Evolutionary conservation across 257 asterid species (phyloP).

Genomic region (Solanum medicagineum): DNA sequence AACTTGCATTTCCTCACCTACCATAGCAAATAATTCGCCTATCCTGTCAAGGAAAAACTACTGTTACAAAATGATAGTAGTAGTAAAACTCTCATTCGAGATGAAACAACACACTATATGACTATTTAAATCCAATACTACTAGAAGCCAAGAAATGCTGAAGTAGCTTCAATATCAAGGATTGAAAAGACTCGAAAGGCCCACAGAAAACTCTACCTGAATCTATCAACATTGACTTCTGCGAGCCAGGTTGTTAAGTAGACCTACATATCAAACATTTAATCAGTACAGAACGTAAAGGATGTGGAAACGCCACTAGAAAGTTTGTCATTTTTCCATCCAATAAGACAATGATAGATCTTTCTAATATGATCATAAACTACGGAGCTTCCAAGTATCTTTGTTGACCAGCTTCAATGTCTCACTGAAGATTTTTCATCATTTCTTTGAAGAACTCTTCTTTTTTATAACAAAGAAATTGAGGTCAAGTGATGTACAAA

Average conservation of each 20-base stretch:
- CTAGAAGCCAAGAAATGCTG: background rate
- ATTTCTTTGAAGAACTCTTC: background rate
- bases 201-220: constrained; percentile 29
- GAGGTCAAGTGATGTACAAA: background rate
- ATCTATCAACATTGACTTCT: constrained; percentile 58
- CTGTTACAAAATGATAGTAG: background rate
- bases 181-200: background rate
- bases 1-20: constrained; percentile 58
- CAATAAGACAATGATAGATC: background rate
- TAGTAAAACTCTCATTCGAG: background rate
- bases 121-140: background rate
- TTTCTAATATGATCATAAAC: background rate
- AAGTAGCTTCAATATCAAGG: background rate
- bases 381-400: background rate
- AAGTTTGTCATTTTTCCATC: background rate
- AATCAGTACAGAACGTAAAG: background rate
- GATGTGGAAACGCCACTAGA: background rate
- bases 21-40: constrained; percentile 44
- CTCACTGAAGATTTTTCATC: background rate
- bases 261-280: constrained; percentile 23
- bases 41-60: constrained; percentile 25
- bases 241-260: constrained; percentile 64
- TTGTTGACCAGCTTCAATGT: background rate
- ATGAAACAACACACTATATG: background rate
- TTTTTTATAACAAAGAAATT: background rate